Evolutionary conservation across 2,329 filamentous ascomycete genomes (phyloP).

Genomic region (Xylaria sp.): DNA sequence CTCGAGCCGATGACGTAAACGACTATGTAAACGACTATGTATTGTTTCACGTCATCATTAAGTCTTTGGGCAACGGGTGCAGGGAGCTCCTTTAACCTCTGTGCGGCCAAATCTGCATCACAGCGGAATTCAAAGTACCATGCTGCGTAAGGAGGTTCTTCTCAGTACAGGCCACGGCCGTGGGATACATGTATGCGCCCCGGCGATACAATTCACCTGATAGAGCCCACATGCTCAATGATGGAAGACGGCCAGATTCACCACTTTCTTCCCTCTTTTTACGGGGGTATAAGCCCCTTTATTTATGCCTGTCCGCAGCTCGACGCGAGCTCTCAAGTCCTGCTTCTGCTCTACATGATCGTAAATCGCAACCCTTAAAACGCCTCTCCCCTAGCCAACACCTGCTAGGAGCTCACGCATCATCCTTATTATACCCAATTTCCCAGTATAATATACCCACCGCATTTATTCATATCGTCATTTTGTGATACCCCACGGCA

Average conservation of each 20-base stretch:
- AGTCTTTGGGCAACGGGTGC: constrained; percentile 2
- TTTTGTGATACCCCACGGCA: constrained; percentile 37
- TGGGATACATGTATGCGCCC: neutral
- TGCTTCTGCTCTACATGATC: constrained; percentile 5
- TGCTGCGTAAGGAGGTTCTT: neutral
- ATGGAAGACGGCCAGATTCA: neutral
- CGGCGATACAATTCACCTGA: neutral
- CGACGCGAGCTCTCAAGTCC: neutral
- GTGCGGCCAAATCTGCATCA: constrained; percentile 18
- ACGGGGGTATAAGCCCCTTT: neutral
- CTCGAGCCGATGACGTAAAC: constrained; percentile 30
- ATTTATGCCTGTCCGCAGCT: constrained; percentile 14
- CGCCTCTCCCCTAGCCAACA: neutral
- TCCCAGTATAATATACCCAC: constrained; percentile 35
- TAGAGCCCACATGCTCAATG: neutral
- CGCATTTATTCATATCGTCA: constrained; percentile 23
- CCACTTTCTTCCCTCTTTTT: neutral
- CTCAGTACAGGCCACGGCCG: neutral
- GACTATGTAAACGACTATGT: constrained; percentile 24
- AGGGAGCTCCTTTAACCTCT: neutral
- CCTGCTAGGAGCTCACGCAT: neutral
- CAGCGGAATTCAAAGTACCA: constrained; percentile 10
- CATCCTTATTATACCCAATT: constrained; percentile 22
- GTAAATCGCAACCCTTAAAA: constrained; percentile 17
- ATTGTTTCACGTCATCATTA: constrained; percentile 36